Base-by-base conservation (phyloP, 805 yeast genomes). In the Komagataella pastoris region DNA sequence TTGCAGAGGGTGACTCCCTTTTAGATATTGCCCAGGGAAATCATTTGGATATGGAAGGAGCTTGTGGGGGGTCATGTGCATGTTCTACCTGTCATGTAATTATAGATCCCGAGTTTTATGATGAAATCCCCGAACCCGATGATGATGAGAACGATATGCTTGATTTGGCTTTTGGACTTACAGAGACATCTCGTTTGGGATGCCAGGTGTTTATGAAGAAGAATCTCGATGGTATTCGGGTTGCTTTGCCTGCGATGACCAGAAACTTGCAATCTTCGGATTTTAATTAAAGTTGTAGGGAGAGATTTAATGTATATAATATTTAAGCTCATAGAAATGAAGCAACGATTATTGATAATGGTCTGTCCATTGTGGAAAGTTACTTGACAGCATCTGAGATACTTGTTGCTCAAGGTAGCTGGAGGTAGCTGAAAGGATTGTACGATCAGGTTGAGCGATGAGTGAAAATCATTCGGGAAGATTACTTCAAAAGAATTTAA, bases 1-100 rank as follows among this genome's bases (percentile, higher is more conserved):
- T 85, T 1, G 83, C 91, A 2, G 96, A 85, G 58, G 98, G 98
- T 12, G 99, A 93, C 63, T 81, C 89, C 44, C 63, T 93, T 24
- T 70, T 93, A 64, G 99, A 93, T 64, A 88, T 93, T 52, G 99
- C 98, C 5, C 98, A 93, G 69, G 95, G 93, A 3, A 69, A 90
- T 63, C 85, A 90, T 60, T 67, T 93, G 53, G 99, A 93, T 58
- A 90, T 93, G 93, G 99, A 93, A 65, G 74, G 88, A 47, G 99
- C 99, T 0, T 93, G 99, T 68, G 99, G 99, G 19, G 99, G 98
- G 3, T 88, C 97, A 3, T 93, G 99, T 73, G 99, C 99, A 1
- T 93, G 99, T 65, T 89, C 97, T 4, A 93, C 99, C 0, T 93
- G 99, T 64, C 99, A 93, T 68, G 83, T 93, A 51, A 91, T 93